These are phyloP conservation scores for Curvularia lunata DNA, from an alignment of 2,329 filamentous ascomycete genomes.

Conservation along the genomic window DNA sequence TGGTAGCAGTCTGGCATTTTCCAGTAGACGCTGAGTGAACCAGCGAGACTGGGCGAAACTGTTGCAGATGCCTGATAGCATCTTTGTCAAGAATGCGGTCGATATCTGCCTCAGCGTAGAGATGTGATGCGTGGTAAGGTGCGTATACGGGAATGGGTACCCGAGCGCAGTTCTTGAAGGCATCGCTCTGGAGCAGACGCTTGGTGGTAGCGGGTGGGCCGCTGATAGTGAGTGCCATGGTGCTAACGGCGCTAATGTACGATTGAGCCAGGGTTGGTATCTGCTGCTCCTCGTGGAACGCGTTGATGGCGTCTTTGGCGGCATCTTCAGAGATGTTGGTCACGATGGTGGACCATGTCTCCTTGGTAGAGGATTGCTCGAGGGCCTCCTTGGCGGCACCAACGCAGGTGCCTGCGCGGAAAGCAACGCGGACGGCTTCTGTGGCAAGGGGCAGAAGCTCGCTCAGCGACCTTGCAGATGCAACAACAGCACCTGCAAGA, in stretches of 20 bases:
- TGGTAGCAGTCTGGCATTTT: constrained; percentile 54
- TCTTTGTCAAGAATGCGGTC: constrained; percentile 57
- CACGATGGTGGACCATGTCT: constrained; percentile 72
- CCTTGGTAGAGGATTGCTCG: constrained; percentile 61
- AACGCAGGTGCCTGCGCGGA: constrained; percentile 63
- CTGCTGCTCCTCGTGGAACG: constrained; percentile 64
- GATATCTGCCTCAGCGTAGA: constrained; percentile 59
- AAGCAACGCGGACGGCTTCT: constrained; percentile 69
- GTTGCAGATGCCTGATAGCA: constrained; percentile 50
- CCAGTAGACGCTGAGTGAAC: constrained; percentile 57
- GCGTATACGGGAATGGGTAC: constrained; percentile 63
- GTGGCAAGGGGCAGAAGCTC: constrained; percentile 68
- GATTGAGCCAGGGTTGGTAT: constrained; percentile 59
- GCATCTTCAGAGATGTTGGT: constrained; percentile 61
- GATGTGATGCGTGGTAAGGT: constrained; percentile 65
- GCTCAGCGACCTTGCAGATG: constrained; percentile 67
- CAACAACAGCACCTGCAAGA: constrained; percentile 71
- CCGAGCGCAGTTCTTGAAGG: constrained; percentile 58
- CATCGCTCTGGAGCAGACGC: constrained; percentile 58
- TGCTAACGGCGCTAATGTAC: constrained; percentile 65
- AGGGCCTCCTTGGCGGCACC: constrained; percentile 53
- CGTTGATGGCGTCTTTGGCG: constrained; percentile 58
- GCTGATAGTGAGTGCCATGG: constrained; percentile 65
- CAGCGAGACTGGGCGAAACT: constrained; percentile 51
- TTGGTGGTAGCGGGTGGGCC: constrained; percentile 62